Base-by-base conservation (phyloP, 768 basidiomycete species). In the Tubosaeta brunneosetosa region DNA sequence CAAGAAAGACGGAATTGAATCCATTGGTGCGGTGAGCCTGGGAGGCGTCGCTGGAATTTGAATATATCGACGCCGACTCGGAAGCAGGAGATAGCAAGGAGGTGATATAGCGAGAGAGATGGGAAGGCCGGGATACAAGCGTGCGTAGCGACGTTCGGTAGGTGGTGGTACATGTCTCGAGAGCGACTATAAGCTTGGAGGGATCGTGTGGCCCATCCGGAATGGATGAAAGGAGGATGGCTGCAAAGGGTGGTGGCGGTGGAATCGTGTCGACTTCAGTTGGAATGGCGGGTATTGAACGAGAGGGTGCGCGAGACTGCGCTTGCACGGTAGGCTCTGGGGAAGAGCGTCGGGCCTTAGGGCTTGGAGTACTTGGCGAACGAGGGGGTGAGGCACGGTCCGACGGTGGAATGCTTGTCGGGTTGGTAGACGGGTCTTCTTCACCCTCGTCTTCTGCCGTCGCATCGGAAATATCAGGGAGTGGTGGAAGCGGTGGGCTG, bases 121-220 rank as follows among this genome's bases (percentile, higher is more conserved):
- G 72, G 0, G 89, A 91, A 0, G 84, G 79, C 4, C 85, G 81
- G 12, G 88, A 88, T 3, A 73, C 75, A 43, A 92, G 66, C 4
- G 90, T 88, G 17, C 73, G 72, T 48, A 89, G 66, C 0, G 85
- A 86, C 4, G 88, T 88, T 52, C 79, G 78, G 61, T 81, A 77
- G 0, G 83, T 82, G 29, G 72, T 61, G 0, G 87, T 87, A 57
- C 81, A 83, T 14, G 90, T 90, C 68, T 92, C 89, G 43, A 92
- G 58, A 3, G 82, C 81, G 45, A 92, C 77, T 46, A 91, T 81
- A 32, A 83, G 70, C 58, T 82, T 82, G 10, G 79, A 77, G 10
- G 78, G 77, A 58, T 90, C 83, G 11, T 80, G 61, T 7, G 64
- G 61, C 38, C 71, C 65, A 6, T 71, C 66, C 10, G 85, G 83